Evolutionary conservation across 176 grass and related monocot genomes (phyloP), one percentile per base, ranked within the genome.

Genomic region (Musa acuminata): DNA sequence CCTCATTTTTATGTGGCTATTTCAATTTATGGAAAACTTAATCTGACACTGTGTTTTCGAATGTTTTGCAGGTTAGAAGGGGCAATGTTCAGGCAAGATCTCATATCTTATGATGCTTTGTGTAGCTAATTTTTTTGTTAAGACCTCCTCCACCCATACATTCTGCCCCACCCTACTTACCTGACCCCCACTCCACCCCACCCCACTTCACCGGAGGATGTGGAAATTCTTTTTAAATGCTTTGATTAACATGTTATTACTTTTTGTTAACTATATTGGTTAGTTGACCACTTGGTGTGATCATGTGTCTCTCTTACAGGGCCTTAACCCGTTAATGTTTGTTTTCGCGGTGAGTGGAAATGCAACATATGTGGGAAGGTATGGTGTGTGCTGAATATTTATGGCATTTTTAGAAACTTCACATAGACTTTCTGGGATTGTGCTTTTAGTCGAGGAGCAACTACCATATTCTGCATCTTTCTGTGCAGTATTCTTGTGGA

Each of bases 251-350:
- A 21, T 12, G 24, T 27, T 20, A 66, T 20, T 66, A 43, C 7
- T 43, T 43, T 23, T 10, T 64, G 62, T 67, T 67, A 35, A 9
- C 13, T 35, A 14, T 12, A 22, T 13, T 67, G 3, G 13, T 73
- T 13, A 14, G 19, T 8, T 73, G 14, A 5, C 16, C 9, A 22
- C 26, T 73, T 73, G 48, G 26, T 73, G 2, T 26, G 12, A 54
- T 25, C 3, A 26, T 54, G 25, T 10, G 11, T 10, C 54, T n/a
- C 8, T 52, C 16, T 70, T 87, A 72, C 84, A 95, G 96, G 96
- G 96, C 5, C 91, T 99, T 55, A 99, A 71, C 83, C 96, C 91
- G 11, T 67, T 99, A 35, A 99, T 99, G 96, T 99, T 99, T 82
- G 66, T 87, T 59, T 99, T 95, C 83, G 96, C 91, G 75, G 69